Evolutionary conservation across 768 basidiomycete species (phyloP).

Genomic region (Tulasnella sp.): DNA sequence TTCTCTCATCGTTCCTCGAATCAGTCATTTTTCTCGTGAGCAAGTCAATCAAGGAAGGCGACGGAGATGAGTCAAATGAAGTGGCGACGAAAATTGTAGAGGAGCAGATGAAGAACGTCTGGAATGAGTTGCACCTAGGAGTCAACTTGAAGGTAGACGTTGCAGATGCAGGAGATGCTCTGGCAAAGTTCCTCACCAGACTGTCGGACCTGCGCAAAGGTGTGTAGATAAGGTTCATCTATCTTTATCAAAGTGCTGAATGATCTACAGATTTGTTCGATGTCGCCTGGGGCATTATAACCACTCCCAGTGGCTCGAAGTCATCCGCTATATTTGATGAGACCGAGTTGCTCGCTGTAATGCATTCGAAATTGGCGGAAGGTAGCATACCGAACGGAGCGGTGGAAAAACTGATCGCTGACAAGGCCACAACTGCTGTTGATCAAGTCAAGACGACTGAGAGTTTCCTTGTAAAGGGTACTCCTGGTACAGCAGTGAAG

Average conservation of each 20-base stretch:
- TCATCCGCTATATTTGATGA: constrained; percentile 27
- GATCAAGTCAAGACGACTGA: too few species aligned
- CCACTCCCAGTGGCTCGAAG: too few species aligned
- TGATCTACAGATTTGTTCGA: constrained; percentile 33
- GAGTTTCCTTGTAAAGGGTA: too few species aligned
- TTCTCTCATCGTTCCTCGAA: constrained; percentile 58
- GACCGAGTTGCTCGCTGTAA: too few species aligned
- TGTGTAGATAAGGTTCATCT: constrained; percentile 14
- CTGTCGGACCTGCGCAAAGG: constrained; percentile 24
- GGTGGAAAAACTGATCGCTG: too few species aligned
- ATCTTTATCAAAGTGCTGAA: background rate
- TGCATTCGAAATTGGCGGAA: too few species aligned
- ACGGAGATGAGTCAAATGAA: background rate
- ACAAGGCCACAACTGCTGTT: too few species aligned
- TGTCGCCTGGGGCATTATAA: constrained; percentile 42
- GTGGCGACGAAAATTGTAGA: constrained; percentile 21
- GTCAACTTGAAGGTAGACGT: constrained; percentile 37
- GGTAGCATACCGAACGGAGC: too few species aligned
- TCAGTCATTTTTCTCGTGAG: constrained; percentile 47
- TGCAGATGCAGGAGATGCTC: constrained; percentile 30
- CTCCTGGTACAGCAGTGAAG: too few species aligned
- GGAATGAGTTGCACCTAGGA: constrained; percentile 35
- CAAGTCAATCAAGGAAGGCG: constrained; percentile 25
- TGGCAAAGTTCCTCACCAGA: constrained; percentile 32
- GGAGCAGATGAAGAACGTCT: constrained; percentile 36